A percentile compares a stretch with the other conserved stretches of the same genome.
These are phyloP conservation scores for Thermochaetoides dissita DNA, from an alignment of 2,329 filamentous ascomycete genomes.

Conservation along the genomic window DNA sequence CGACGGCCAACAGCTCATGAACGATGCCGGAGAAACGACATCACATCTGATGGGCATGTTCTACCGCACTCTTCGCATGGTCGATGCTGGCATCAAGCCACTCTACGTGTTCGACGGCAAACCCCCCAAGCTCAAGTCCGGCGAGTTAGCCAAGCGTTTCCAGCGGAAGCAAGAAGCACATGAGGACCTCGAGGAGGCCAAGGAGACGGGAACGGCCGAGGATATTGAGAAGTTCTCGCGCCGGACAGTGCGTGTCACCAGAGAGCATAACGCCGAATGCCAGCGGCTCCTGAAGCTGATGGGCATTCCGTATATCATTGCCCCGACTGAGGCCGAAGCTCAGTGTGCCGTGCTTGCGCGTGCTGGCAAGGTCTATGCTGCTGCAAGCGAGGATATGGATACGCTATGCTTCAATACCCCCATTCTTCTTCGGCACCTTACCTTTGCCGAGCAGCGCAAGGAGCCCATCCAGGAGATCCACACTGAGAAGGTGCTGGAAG, in stretches of 20 bases:
- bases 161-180: slow-evolving; percentile 87
- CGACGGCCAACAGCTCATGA: slow-evolving; percentile 91
- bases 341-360: slow-evolving; percentile 84
- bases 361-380: slow-evolving; percentile 90
- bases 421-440: slow-evolving; percentile 80
- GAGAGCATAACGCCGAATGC: slow-evolving; percentile 92
- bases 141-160: slow-evolving; percentile 89
- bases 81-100: slow-evolving; percentile 97
- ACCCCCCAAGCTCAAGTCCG: slow-evolving; percentile 92
- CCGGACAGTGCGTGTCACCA: slow-evolving; percentile 84
- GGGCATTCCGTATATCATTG: slow-evolving; percentile 90
- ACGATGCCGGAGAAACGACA: slow-evolving; percentile 87
- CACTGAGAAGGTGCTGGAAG: slow-evolving; percentile 72
- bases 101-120: slow-evolving; percentile 96
- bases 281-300: slow-evolving; percentile 83
- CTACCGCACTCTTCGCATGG: slow-evolving; percentile 94
- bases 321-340: slow-evolving; percentile 91
- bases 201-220: slow-evolving; percentile 89
- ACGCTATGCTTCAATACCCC: slow-evolving; percentile 91
- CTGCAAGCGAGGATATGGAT: slow-evolving; percentile 97
- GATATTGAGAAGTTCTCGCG: slow-evolving; percentile 98
- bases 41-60: slow-evolving; percentile 99
- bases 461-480: slow-evolving; percentile 95
- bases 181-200: slow-evolving; percentile 84
- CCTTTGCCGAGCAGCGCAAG: slow-evolving; percentile 93